Conservation (phyloP, 306 rosid genomes). For the barrel medic (Medicago truncatula) region MtrunA17r5.0-ANR NC_053049.1:8905001-8905500, state of each 20-base stretch:
- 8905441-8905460: slow-evolving; percentile 70
- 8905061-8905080: slow-evolving; percentile 8
- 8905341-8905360: slow-evolving; percentile 85
- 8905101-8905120: background rate
- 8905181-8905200: slow-evolving; percentile 74
- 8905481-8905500: slow-evolving; percentile 29
- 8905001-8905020: slow-evolving; percentile 25
- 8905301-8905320: slow-evolving; percentile 68
- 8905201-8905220: slow-evolving; percentile 78
- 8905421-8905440: slow-evolving; percentile 75
- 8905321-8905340: slow-evolving; percentile 90
- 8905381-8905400: slow-evolving; percentile 68
- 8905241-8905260: slow-evolving; percentile 62
- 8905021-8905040: slow-evolving; percentile 11
- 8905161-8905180: slow-evolving; percentile 80
- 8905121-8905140: slow-evolving; percentile 42
- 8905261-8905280: slow-evolving; percentile 46
- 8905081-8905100: slow-evolving; percentile 25
- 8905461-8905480: slow-evolving; percentile 39
- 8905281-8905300: slow-evolving; percentile 53
- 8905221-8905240: slow-evolving; percentile 71
- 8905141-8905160: slow-evolving; percentile 97
- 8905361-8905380: slow-evolving; percentile 83
- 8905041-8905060: slow-evolving; percentile 9
- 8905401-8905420: slow-evolving; percentile 70